Evolutionary conservation across 371 early-diverging fungal genomes (phyloP), one percentile per base, ranked within the genome.

Genomic region (Entomophthora muscae): DNA sequence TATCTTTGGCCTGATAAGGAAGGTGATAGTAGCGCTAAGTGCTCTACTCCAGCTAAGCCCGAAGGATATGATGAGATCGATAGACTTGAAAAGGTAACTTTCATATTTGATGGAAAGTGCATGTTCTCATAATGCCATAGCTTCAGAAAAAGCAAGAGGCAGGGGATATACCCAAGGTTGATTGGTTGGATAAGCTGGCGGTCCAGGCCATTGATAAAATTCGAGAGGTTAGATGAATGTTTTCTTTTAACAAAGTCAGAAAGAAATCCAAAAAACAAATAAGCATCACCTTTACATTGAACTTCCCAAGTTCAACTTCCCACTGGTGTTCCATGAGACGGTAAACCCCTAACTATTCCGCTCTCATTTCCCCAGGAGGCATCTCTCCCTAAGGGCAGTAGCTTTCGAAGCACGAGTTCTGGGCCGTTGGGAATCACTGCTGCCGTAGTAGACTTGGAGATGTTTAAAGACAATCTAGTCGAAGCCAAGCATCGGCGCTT

Each of bases 401-500:
- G 42, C 17, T 42, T 42, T 17, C 42, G 17, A 42, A 42, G 42
- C 17, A 42, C 42, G 42, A 17, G 17, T 42, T 5, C 42, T 42
- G 42, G 42, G 17, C 42, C 42, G 17, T 42, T 42, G 17, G 42
- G 58, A 53, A n/a, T 52, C 67, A 0, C 57, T 60, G 28, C 53
- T 53, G 53, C 22, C 3, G 30, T 63, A 13, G 52, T 12, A 26
- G 91, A 91, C 67, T 81, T 85, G 1, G 91, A 90, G 64, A 76
- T 84, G 61, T 69, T 75, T 33, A 71, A 85, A 17, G 89, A 90
- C 66, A 95, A 98, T 68, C 90, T 89, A 0, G 91, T 92, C 0
- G 98, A 98, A 72, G 88, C 81, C n/a, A 95, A 95, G 68, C 95
- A 98, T 72, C 79, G 95, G n/a, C 79, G 90, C 33, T 71, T 98